Evolutionary conservation across 1,139 yeast species (phyloP).

Genomic region (Lizanozyma gosingica): DNA sequence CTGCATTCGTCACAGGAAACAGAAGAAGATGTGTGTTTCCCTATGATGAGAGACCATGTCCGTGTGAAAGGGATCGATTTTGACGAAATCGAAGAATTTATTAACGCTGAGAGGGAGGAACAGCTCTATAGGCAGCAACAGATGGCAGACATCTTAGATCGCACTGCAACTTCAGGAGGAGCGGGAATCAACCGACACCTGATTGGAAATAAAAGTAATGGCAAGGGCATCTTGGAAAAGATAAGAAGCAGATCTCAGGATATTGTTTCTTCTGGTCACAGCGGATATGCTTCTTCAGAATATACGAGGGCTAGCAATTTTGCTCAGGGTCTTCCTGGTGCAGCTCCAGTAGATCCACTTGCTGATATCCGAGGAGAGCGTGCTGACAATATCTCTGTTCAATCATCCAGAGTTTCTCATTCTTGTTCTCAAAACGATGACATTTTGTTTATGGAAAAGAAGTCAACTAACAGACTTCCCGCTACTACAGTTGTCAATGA

Average conservation of each 20-base stretch:
- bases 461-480: not conserved
- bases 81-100: conserved; percentile 70
- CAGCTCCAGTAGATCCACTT: not conserved
- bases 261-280: not conserved
- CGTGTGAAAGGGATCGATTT: conserved; percentile 70
- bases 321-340: not conserved
- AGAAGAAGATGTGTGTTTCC: conserved; percentile 97
- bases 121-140: no score
- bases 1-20: conserved; percentile 75
- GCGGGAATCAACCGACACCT: not conserved
- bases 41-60: conserved; percentile 69
- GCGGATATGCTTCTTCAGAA: no score
- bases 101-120: conserved; percentile 42
- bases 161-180: not conserved
- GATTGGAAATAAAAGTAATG: not conserved
- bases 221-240: not conserved
- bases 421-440: not conserved
- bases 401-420: not conserved
- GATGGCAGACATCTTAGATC: not conserved
- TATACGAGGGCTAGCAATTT: not conserved
- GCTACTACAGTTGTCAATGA: no score
- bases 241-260: not conserved
- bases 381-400: not conserved
- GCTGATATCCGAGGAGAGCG: no score
- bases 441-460: not conserved